Conservation (phyloP, 352 stramenopile genomes). For the Lagenidium giganteum region DNA sequence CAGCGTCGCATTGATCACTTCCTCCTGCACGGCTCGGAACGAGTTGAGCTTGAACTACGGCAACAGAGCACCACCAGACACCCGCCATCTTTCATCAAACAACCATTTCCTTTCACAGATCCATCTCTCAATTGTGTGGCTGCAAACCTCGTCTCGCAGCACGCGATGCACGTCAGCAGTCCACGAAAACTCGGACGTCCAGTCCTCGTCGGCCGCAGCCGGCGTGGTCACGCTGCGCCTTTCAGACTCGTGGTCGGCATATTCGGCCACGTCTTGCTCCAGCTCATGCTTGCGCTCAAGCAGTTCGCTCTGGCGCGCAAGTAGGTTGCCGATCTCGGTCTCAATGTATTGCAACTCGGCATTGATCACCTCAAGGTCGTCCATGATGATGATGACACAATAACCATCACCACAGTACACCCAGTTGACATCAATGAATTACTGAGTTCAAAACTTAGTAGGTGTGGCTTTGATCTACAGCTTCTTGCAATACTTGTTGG, state of each 20-base stretch:
- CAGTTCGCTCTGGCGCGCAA: constrained; percentile 30
- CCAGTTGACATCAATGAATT: no score
- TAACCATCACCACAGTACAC: no score
- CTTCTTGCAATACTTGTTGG: constrained; percentile 39
- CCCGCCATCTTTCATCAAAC: no score
- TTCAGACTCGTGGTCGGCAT: background rate
- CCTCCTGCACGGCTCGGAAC: constrained; percentile 84
- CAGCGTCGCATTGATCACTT: constrained; percentile 87
- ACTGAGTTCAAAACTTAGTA: no score
- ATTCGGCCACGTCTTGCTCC: constrained; percentile 14
- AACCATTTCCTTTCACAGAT: no score
- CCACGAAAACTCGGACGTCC: constrained; percentile 30
- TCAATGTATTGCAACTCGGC: constrained; percentile 35
- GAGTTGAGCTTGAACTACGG: constrained; percentile 75
- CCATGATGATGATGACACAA: no score
- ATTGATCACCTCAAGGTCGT: no score
- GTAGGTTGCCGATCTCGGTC: constrained; percentile 27
- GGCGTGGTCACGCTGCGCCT: background rate
- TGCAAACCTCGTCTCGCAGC: constrained; percentile 17
- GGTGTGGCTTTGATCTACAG: no score
- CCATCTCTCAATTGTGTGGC: no score
- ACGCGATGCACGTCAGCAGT: constrained; percentile 23
- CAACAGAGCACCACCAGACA: background rate
- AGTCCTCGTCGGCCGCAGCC: constrained; percentile 12
- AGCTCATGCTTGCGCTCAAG: constrained; percentile 28